Percentiles rank a stretch among this genome's conserved stretches.
Evolutionary conservation across 176 grass and related monocot genomes (phyloP).

Genomic region (Raddia guianensis): DNA sequence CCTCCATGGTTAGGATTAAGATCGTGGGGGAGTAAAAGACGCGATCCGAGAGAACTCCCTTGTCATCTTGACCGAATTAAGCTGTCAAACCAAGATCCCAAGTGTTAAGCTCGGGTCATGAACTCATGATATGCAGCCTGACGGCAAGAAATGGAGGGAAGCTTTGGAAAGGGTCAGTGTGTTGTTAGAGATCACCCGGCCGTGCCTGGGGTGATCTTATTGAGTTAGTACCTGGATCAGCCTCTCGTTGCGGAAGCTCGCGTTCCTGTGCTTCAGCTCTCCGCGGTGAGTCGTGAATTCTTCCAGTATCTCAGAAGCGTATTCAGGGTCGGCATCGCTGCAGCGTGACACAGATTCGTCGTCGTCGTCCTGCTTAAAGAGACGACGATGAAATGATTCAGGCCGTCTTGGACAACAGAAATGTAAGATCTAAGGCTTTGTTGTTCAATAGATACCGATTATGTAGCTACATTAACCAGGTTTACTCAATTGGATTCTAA

Average conservation of each 20-base stretch:
- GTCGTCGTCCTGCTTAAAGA: constrained; percentile 45
- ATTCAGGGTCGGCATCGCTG: constrained; percentile 24
- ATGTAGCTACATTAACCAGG: not conserved
- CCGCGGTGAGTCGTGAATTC: constrained; percentile 81
- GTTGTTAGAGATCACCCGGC: not conserved
- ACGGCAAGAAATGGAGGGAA: not conserved
- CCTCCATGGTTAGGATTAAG: not conserved
- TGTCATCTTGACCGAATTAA: constrained; percentile 57
- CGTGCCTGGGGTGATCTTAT: not conserved
- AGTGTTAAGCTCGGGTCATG: not conserved
- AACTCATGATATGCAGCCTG: not conserved
- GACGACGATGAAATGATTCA: not conserved
- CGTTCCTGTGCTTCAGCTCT: constrained; percentile 63
- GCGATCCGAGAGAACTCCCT: constrained; percentile 35
- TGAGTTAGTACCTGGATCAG: constrained; percentile 39
- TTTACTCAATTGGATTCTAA: not conserved
- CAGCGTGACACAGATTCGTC: constrained; percentile 39
- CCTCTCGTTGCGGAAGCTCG: constrained; percentile 59
- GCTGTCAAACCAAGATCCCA: constrained; percentile 30
- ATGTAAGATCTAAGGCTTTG: not conserved
- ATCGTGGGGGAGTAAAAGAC: constrained; percentile 9
- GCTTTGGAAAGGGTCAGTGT: no score
- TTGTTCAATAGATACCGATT: not conserved
- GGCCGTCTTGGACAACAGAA: constrained; percentile 19
- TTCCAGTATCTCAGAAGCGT: constrained; percentile 72